Evolutionary conservation across 192 early-diverging fungal species (phyloP), one percentile per base, ranked within the genome.

Genomic region (Coemansia sp.): DNA sequence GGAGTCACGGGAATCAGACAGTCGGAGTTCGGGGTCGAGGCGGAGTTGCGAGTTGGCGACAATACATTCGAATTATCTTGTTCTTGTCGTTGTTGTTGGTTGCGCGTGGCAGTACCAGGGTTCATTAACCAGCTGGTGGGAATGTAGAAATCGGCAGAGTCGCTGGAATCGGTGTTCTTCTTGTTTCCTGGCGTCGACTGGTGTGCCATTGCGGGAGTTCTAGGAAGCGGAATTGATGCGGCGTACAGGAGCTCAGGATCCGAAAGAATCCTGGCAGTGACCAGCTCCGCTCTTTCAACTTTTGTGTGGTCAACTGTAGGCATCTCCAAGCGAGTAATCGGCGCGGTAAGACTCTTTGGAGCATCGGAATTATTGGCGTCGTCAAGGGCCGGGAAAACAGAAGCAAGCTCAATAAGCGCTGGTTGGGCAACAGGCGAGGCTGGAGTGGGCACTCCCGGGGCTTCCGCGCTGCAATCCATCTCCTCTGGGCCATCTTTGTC

Each of bases 111-210:
- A 1, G 62, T 54, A 33, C 57, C 37, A 17, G 58, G 62, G 39
- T 65, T 58, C 74, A 77, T 77, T 37, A 77, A 55, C 74, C 74
- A 77, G 56, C 65, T 54, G 6, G 74, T 59, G 5, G 74, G 74
- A 23, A 77, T 77, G 35, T 32, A 55, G 51, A 77, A 67, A 37
- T 77, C 74, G 3, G 62, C 45, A 17, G 41, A 27, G 14, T 47
- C 51, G 23, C 56, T 46, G 0, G 38, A 5, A 17, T 41, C 15
- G 2, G 13, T 26, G 4, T 5, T 32, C 21, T 37, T 22, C 4
- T 46, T 29, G 6, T 29, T 51, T 6, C 9, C 18, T 5, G 70
- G 51, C 10, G 72, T 68, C 43, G 49, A 34, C 29, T 65, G 57
- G 43, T 53, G 40, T 34, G 30, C 50, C 34, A 56, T 30, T 7